Evolutionary conservation across 2,329 filamentous ascomycete genomes (phyloP).

Genomic region (Sphaceloma murrayae): DNA sequence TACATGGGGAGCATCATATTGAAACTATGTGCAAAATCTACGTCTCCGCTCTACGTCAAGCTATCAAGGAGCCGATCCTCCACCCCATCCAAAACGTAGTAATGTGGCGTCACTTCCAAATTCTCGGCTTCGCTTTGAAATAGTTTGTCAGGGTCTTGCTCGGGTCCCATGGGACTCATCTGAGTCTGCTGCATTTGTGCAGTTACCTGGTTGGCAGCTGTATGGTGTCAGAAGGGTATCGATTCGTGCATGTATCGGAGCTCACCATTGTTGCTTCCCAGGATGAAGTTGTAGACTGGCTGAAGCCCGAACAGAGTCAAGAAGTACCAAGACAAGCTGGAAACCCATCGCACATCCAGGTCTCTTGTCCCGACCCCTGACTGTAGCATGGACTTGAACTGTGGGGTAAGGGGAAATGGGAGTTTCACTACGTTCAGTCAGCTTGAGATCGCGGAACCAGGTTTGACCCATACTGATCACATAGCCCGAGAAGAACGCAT

Average conservation of each 20-base stretch:
- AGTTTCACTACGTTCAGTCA: constrained; percentile 63
- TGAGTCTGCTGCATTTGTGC: constrained; percentile 61
- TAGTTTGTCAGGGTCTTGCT: constrained; percentile 90
- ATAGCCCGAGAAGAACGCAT: constrained; percentile 96
- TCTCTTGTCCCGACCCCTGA: constrained; percentile 92
- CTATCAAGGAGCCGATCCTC: constrained; percentile 67
- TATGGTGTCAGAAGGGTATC: constrained; percentile 14
- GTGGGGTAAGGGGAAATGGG: constrained; percentile 92
- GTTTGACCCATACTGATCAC: constrained; percentile 64
- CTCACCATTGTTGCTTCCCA: constrained; percentile 91
- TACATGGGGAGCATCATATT: neutral
- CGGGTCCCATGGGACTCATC: constrained; percentile 80
- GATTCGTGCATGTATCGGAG: constrained; percentile 18
- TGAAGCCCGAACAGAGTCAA: constrained; percentile 93
- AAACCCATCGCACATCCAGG: constrained; percentile 97
- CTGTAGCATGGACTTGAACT: constrained; percentile 99
- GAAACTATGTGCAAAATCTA: constrained; percentile 13
- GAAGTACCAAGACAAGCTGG: constrained; percentile 97
- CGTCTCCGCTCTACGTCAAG: constrained; percentile 19
- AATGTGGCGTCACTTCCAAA: constrained; percentile 86
- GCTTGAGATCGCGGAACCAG: constrained; percentile 14
- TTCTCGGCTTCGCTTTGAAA: constrained; percentile 92
- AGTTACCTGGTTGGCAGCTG: constrained; percentile 83
- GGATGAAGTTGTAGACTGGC: constrained; percentile 91
- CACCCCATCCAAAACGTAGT: constrained; percentile 79